These are phyloP conservation scores for Trichoderma oligosporum DNA, from an alignment of 2,329 filamentous ascomycete genomes.

Conservation along the genomic window DNA sequence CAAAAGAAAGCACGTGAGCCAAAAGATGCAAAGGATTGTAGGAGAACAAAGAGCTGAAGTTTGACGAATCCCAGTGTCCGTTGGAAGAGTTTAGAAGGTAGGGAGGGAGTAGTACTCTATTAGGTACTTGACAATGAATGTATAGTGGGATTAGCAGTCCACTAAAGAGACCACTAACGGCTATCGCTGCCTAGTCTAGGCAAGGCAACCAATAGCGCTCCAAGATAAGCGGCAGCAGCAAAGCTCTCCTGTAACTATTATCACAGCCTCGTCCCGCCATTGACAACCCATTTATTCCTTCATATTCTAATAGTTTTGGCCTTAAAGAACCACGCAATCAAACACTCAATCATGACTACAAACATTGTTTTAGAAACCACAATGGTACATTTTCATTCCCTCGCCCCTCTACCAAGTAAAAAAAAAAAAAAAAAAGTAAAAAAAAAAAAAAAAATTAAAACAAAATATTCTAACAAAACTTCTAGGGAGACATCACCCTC, in stretches of 20 bases:
- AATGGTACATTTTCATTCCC: conserved; percentile 56
- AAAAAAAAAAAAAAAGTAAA: not conserved
- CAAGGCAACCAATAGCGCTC: conserved; percentile 17
- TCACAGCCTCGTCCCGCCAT: conserved; percentile 20
- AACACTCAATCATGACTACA: conserved; percentile 58
- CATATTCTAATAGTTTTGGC: too few species aligned
- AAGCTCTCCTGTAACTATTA: not conserved
- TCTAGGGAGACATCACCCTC: conserved; percentile 73
- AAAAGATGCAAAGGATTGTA: too few species aligned
- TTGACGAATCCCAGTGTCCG: not conserved
- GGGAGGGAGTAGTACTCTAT: too few species aligned
- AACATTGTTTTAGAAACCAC: conserved; percentile 79
- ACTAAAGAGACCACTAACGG: not conserved
- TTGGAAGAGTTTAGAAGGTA: not conserved
- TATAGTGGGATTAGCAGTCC: not conserved
- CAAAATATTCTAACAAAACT: not conserved
- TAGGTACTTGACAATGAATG: too few species aligned
- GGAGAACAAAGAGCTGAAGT: not conserved
- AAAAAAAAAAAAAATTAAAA: not conserved
- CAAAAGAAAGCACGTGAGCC: too few species aligned
- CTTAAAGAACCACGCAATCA: not conserved
- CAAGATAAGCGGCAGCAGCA: not conserved
- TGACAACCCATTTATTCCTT: not conserved
- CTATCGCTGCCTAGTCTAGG: not conserved
- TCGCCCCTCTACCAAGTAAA: not conserved